Base-by-base conservation (phyloP, 179 eudicot species). In the Sideroxylon spinosum region DNA sequence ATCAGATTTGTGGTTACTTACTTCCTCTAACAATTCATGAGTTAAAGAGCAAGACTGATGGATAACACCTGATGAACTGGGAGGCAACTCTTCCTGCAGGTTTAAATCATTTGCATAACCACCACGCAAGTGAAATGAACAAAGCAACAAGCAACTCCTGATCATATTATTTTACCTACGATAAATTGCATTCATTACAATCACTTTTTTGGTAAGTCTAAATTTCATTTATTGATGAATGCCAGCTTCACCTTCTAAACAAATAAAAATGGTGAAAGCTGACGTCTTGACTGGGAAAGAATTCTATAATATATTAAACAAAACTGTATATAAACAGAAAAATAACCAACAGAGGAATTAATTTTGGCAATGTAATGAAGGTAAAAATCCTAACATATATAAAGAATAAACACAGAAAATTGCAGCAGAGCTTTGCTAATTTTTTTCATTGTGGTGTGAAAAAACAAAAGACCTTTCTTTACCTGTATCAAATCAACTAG, bases 41-140 rank as follows among this genome's bases (percentile, higher is more conserved):
- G 53, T 59, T 25, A 66, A 66, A 28, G 85, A 44, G 44, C 63
- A 67, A 67, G 68, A 73, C 65, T 80, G 81, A 61, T 84, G 83
- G 76, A 82, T 72, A 50, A 81, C 83, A 80, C 78, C 79, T 56
- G 89, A 82, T 53, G 83, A 81, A 74, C 81, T 81, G 64, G 76
- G 81, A 53, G 84, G 63, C 68, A 77, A 80, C 70, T 83, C 88
- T 61, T 80, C 90, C 94, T 91, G 78, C 62, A 63, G 78, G 55
- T 28, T 77, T 65, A 14, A 37, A 26, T 28, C 12, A 7, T 14
- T 68, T 44, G 26, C 53, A 68, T 37, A 6, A 68, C 23, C n/a
- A 7, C 29, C 23, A 68, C 12, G 48, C 9, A 44, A 67, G 37
- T 14, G 25, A 48, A 68, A 22, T 16, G 9, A 68, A 68, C 10